Conservation (phyloP, 129 eudicot genomes). For the Silybum marianum region DNA sequence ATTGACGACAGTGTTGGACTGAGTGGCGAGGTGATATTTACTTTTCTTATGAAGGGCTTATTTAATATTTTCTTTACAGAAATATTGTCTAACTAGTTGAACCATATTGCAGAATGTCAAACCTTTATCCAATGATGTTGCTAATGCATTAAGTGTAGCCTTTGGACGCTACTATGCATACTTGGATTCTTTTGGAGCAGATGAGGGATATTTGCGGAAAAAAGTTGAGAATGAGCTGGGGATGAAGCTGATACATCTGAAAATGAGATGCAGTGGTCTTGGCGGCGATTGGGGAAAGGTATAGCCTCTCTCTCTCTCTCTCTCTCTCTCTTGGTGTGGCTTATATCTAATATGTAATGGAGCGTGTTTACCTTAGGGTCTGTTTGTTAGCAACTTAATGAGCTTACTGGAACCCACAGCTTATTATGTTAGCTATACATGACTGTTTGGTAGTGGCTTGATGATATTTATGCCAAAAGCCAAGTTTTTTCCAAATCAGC, state of each 20-base stretch:
- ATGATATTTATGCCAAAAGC: no score
- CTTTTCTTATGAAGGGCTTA: background rate
- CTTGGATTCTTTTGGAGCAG: conserved; percentile 84
- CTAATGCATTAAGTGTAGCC: conserved; percentile 58
- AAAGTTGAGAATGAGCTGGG: conserved; percentile 92
- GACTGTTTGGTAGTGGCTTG: no score
- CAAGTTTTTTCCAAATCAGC: no score
- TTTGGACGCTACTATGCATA: conserved; percentile 72
- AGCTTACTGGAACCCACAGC: no score
- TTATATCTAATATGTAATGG: conserved; percentile 4
- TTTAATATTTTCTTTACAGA: background rate
- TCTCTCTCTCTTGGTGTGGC: background rate
- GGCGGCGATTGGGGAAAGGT: conserved; percentile 97
- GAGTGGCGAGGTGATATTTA: conserved; percentile 79
- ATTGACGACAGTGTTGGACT: conserved; percentile 81
- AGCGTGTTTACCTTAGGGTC: conserved; percentile 3
- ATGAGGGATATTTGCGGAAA: conserved; percentile 76
- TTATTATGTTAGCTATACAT: no score
- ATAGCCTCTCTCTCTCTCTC: conserved; percentile 23
- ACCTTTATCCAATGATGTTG: conserved; percentile 58
- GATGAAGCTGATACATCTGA: conserved; percentile 73
- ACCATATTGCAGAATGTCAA: conserved; percentile 67
- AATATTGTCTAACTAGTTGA: conserved; percentile 10
- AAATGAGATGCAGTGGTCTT: conserved; percentile 93
- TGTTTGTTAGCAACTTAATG: no score